These are phyloP conservation scores for Candida gigantensis DNA, from an alignment of 1,139 yeast species.

Conservation along the genomic window DNA sequence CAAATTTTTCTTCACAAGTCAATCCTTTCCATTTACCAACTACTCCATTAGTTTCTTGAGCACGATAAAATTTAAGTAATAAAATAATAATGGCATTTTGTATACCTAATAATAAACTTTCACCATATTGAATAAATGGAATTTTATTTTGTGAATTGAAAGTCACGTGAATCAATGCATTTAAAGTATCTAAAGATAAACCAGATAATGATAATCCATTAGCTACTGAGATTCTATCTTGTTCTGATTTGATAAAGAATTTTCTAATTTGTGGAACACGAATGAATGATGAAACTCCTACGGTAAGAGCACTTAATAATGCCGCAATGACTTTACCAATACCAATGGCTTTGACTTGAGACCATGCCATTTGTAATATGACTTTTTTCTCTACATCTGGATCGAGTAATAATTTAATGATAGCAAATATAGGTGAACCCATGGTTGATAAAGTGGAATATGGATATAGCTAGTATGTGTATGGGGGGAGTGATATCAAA, in stretches of 20 bases:
- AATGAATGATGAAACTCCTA: conserved; percentile 43
- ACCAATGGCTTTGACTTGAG: conserved; percentile 39
- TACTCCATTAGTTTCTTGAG: conserved; percentile 20
- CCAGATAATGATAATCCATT: conserved; percentile 42
- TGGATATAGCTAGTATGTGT: neutral
- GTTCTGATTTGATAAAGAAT: conserved; percentile 27
- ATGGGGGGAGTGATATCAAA: no score
- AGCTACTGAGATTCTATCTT: conserved; percentile 34
- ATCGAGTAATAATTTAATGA: conserved; percentile 38
- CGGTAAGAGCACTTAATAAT: conserved; percentile 37
- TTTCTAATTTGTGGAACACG: conserved; percentile 47
- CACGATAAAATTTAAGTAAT: conserved; percentile 38
- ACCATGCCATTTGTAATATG: conserved; percentile 41
- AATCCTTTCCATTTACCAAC: conserved; percentile 16
- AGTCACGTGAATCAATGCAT: conserved; percentile 42
- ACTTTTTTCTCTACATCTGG: conserved; percentile 44
- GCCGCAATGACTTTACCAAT: conserved; percentile 37
- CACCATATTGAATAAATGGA: conserved; percentile 46
- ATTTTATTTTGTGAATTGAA: conserved; percentile 40
- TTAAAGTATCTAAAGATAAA: conserved; percentile 39
- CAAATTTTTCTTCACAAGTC: conserved; percentile 21
- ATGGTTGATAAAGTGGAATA: conserved; percentile 9
- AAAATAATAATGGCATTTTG: conserved; percentile 43
- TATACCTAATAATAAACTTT: conserved; percentile 40
- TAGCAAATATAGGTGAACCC: conserved; percentile 27